Percentiles rank a stretch among this genome's conserved stretches.
Evolutionary conservation across 768 basidiomycete species (phyloP).

Genomic region (Suillus brevipes): DNA sequence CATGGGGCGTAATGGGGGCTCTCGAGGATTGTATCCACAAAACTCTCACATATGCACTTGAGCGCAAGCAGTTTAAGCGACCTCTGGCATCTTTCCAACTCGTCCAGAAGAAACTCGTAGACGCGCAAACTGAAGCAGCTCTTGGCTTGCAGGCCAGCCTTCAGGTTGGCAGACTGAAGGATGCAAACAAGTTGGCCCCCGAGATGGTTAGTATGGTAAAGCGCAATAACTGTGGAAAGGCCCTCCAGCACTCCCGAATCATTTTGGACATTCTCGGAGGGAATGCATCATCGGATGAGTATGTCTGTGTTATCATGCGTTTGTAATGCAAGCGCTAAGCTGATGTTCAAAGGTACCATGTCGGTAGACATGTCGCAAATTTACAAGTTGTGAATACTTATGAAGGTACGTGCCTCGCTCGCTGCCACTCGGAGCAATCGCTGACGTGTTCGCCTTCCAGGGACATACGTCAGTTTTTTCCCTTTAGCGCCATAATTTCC

Average conservation of each 20-base stretch:
- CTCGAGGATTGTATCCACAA: conserved; percentile 86
- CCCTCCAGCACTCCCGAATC: conserved; percentile 75
- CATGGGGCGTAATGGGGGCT: conserved; percentile 96
- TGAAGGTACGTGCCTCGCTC: conserved; percentile 57
- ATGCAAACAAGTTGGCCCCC: conserved; percentile 65
- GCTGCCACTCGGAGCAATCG: not conserved
- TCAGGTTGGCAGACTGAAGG: conserved; percentile 87
- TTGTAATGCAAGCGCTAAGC: not conserved
- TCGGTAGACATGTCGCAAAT: conserved; percentile 94
- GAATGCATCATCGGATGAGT: conserved; percentile 94
- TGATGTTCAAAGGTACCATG: conserved; percentile 65
- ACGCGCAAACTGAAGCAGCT: conserved; percentile 85
- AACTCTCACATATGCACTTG: conserved; percentile 81
- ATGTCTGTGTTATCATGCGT: conserved; percentile 29
- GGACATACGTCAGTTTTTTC: conserved; percentile 54
- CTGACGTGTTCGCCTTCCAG: conserved; percentile 30
- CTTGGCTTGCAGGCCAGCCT: conserved; percentile 75
- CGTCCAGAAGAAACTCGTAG: conserved; percentile 96
- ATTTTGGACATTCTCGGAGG: conserved; percentile 92
- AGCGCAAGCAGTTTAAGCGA: conserved; percentile 86
- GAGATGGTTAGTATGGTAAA: conserved; percentile 97
- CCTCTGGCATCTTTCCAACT: conserved; percentile 95
- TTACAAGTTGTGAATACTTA: conserved; percentile 96
- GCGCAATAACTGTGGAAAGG: conserved; percentile 95
- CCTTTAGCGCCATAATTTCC: not conserved